Evolutionary conservation across 2,329 filamentous ascomycete species (phyloP).

Genomic region (Penicillium decumbens): DNA sequence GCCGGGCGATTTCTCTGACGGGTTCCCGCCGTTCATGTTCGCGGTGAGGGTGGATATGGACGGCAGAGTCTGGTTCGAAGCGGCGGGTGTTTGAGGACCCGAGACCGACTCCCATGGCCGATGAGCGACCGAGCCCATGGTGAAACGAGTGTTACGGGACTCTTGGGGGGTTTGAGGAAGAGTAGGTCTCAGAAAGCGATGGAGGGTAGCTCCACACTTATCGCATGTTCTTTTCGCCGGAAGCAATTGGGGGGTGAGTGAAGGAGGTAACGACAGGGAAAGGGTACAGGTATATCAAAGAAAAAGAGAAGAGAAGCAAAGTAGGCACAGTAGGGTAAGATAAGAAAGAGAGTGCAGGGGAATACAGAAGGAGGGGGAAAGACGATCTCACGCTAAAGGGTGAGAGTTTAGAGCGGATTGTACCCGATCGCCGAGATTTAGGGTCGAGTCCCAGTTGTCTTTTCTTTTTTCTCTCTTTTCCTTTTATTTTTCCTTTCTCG

Average conservation of each 20-base stretch:
- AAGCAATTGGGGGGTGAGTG: slow-evolving; percentile 3
- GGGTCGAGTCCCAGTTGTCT: slow-evolving; percentile 7
- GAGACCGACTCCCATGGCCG: slow-evolving; percentile 44
- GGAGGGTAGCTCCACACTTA: slow-evolving; percentile 13
- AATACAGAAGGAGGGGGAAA: slow-evolving; percentile 2
- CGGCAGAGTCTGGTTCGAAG: slow-evolving; percentile 42
- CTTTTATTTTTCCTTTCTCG: slow-evolving; percentile 1
- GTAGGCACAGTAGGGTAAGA: slow-evolving; percentile 1
- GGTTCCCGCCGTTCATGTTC: slow-evolving; percentile 34
- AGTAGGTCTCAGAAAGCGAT: neutral
- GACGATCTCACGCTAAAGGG: neutral
- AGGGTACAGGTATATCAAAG: neutral
- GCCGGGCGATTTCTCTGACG: slow-evolving; percentile 42
- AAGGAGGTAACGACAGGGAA: neutral
- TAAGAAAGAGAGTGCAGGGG: neutral
- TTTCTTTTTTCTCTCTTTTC: slow-evolving; percentile 2
- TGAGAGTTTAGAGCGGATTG: neutral
- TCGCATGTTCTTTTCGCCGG: slow-evolving; percentile 23
- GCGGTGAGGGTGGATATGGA: slow-evolving; percentile 47
- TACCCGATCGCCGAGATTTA: slow-evolving; percentile 4
- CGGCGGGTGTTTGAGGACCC: slow-evolving; percentile 33
- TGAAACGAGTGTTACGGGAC: neutral
- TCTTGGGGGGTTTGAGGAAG: neutral
- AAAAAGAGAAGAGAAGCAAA: neutral
- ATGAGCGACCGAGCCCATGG: slow-evolving; percentile 42